A percentile compares a stretch with the other conserved stretches of the same genome.
Evolutionary conservation across 2,329 filamentous ascomycete species (phyloP).

Genomic region (Epichloe amarillans): DNA sequence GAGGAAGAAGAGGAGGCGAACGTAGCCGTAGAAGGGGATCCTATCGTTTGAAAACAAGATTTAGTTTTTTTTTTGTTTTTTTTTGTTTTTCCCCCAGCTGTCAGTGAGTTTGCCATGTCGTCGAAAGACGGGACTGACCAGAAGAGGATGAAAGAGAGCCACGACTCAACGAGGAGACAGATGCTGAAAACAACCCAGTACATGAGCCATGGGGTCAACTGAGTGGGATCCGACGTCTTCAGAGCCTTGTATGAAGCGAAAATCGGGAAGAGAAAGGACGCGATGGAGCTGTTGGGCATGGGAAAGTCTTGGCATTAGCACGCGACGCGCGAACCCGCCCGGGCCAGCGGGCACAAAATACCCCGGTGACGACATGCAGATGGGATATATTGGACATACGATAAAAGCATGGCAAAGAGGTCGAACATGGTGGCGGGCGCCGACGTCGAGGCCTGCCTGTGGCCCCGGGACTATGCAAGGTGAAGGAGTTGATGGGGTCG

Average conservation of each 20-base stretch:
- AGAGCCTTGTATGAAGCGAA: conserved; percentile 98
- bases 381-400: conserved; percentile 39
- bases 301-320: background rate
- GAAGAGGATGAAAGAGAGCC: conserved; percentile 72
- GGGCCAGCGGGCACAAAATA: background rate
- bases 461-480: background rate
- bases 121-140: conserved; percentile 39
- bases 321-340: background rate
- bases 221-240: conserved; percentile 76
- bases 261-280: conserved; percentile 85
- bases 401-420: conserved; percentile 63
- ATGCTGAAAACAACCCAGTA: conserved; percentile 93
- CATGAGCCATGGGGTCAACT: conserved; percentile 95
- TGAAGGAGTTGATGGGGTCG: background rate
- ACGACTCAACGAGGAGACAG: conserved; percentile 70
- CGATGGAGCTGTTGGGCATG: conserved; percentile 50
- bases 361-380: conserved; percentile 10
- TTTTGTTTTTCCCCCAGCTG: too few species aligned
- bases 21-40: conserved; percentile 89
- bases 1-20: conserved; percentile 74
- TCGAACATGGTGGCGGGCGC: conserved; percentile 50
- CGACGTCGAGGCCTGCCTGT: conserved; percentile 12
- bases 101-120: too few species aligned
- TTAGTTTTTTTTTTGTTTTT: background rate
- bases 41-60: conserved; percentile 21